Evolutionary conservation across 2,329 filamentous ascomycete species (phyloP).

Genomic region (Pseudogymnoascus sp.): DNA sequence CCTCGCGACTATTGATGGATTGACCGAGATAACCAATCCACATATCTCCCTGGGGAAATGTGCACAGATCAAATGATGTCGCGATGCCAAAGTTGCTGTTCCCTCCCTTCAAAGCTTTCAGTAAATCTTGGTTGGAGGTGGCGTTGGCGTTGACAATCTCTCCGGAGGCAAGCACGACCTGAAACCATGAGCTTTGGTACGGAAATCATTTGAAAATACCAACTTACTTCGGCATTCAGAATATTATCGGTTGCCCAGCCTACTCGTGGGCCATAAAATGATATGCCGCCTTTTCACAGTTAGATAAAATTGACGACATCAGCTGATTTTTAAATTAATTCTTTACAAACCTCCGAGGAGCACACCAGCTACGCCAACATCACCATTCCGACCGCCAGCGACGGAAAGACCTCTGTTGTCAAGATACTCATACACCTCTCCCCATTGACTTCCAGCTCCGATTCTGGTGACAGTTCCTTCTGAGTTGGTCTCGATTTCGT

Average conservation of each 20-base stretch:
- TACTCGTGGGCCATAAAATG: not conserved
- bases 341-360: constrained; percentile 11
- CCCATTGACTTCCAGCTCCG: constrained; percentile 7
- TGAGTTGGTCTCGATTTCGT: not conserved
- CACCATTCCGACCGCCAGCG: constrained; percentile 10
- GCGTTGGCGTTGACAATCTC: constrained; percentile 37
- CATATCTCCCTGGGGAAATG: constrained; percentile 13
- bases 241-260: constrained; percentile 10
- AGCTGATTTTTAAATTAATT: not conserved
- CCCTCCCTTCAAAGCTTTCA: constrained; percentile 44
- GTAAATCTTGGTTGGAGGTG: constrained; percentile 39
- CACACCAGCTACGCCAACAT: constrained; percentile 12
- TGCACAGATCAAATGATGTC: constrained; percentile 32
- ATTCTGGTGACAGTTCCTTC: constrained; percentile 5
- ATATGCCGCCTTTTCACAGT: constrained; percentile 8
- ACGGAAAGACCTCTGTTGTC: constrained; percentile 6
- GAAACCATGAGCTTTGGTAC: not conserved
- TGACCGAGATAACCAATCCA: constrained; percentile 9
- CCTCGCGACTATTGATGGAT: not conserved
- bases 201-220: not conserved
- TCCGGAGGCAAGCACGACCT: constrained; percentile 43
- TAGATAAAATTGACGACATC: not conserved
- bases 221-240: constrained; percentile 8
- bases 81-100: constrained; percentile 48
- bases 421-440: constrained; percentile 11